Percentiles rank a stretch among this genome's conserved stretches.
phyloP scores from a whole-genome alignment of 169 alveolate genomes.

The Eimeria sp. region DNA sequence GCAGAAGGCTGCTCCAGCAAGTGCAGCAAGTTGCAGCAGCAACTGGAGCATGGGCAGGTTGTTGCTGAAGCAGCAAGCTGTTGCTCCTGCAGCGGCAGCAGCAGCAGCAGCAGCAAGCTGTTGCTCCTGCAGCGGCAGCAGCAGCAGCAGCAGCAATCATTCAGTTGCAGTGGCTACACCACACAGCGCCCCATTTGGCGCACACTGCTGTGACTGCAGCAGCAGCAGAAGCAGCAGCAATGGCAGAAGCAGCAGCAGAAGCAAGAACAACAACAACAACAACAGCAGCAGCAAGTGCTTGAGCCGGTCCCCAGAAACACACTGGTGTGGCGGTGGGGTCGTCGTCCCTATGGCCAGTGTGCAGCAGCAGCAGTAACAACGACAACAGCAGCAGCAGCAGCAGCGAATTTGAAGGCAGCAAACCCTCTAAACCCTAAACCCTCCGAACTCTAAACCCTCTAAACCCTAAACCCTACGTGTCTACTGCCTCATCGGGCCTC shows the following conservation, averaged over 20 bases:
- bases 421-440: background rate
- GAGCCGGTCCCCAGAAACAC: background rate
- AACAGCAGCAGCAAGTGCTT: background rate
- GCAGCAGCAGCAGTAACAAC: constrained; percentile 4
- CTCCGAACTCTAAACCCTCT: constrained; percentile 6
- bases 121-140: background rate
- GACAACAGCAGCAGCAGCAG: background rate
- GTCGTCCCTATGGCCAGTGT: background rate
- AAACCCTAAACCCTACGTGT: too few species aligned
- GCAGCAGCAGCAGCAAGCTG: background rate
- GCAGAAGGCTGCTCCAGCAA: background rate
- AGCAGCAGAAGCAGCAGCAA: background rate
- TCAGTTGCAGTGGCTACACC: too few species aligned
- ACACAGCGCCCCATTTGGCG: too few species aligned
- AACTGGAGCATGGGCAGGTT: background rate
- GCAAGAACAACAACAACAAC: background rate
- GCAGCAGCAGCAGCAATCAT: background rate
- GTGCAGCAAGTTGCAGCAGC: background rate
- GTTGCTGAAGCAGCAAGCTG: background rate
- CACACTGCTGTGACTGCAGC: background rate
- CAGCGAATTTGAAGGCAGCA: too few species aligned
- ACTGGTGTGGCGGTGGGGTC: background rate
- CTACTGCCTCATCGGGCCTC: too few species aligned
- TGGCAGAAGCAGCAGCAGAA: background rate
- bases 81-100: background rate